Evolutionary conservation across 139 green algal species (phyloP).

Genomic region (Edaphochlamys debaryana): DNA sequence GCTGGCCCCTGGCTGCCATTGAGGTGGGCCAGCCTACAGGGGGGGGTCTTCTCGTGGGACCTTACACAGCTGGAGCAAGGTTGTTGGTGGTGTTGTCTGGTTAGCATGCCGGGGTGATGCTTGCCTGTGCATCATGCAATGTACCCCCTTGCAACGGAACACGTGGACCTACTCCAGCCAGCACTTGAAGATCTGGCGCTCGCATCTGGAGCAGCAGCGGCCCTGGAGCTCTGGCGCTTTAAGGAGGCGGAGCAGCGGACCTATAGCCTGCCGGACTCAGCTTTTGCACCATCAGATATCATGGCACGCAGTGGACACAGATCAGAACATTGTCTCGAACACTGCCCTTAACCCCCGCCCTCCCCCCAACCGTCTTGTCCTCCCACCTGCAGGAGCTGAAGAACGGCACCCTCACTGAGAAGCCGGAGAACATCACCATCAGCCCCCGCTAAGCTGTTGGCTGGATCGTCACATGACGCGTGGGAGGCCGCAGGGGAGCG

Average conservation of each 20-base stretch:
- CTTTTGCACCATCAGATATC: too few species aligned
- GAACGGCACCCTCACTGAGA: conserved; percentile 82
- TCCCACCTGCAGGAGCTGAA: conserved; percentile 73
- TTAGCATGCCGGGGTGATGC: neutral
- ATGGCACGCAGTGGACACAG: neutral
- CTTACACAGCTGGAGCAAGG: neutral
- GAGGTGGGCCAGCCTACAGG: conserved; percentile 8
- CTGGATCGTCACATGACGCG: too few species aligned
- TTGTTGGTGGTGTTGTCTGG: neutral
- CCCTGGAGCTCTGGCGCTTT: too few species aligned
- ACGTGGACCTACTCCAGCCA: too few species aligned
- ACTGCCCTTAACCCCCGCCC: neutral
- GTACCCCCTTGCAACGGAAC: neutral
- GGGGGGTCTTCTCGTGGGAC: neutral
- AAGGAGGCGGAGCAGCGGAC: too few species aligned
- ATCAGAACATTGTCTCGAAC: neutral
- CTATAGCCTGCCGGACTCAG: too few species aligned
- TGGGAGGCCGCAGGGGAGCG: too few species aligned
- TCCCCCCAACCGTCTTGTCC: neutral
- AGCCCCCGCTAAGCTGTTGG: conserved; percentile 83
- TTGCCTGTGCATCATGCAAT: neutral
- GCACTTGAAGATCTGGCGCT: too few species aligned
- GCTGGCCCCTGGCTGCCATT: conserved; percentile 83
- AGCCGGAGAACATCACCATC: conserved; percentile 94
- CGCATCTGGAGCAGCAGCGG: too few species aligned